These are phyloP conservation scores for Cyberlindnera amylophila DNA, from an alignment of 805 yeast genomes.

Conservation along the genomic window DNA sequence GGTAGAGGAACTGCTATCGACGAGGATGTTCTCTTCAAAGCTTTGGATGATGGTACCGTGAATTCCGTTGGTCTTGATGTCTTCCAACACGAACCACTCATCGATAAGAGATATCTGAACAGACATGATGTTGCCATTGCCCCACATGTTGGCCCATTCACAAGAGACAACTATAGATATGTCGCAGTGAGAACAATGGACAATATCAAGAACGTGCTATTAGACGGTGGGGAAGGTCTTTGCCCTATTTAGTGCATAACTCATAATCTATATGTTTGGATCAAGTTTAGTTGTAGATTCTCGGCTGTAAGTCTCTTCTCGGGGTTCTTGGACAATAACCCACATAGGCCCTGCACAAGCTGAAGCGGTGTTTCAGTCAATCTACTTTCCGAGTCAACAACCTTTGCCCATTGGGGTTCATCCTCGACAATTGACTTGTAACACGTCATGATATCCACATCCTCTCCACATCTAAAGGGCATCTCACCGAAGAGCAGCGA, in stretches of 20 bases:
- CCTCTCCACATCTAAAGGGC: slow-evolving; percentile 1
- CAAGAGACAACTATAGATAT: slow-evolving; percentile 49
- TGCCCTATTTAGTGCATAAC: slow-evolving; percentile 25
- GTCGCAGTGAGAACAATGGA: slow-evolving; percentile 52
- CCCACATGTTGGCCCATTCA: slow-evolving; percentile 74
- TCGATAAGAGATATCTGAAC: slow-evolving; percentile 44
- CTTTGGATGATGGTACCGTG: slow-evolving; percentile 55
- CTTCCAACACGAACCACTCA: slow-evolving; percentile 57
- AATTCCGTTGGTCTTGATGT: slow-evolving; percentile 73
- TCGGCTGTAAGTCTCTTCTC: too few species aligned
- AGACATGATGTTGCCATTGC: slow-evolving; percentile 54
- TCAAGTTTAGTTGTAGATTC: too few species aligned
- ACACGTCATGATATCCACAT: neutral
- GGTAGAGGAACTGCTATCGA: slow-evolving; percentile 73
- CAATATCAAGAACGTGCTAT: slow-evolving; percentile 34
- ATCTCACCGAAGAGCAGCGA: neutral
- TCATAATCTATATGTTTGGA: too few species aligned
- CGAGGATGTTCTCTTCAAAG: slow-evolving; percentile 60
- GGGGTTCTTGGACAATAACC: too few species aligned
- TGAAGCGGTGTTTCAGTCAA: too few species aligned
- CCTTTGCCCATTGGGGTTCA: neutral
- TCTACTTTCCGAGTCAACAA: too few species aligned
- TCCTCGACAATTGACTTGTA: neutral
- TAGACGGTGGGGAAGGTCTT: slow-evolving; percentile 18
- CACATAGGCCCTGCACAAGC: too few species aligned